Percentiles rank a stretch among this genome's conserved stretches.
Evolutionary conservation across 2,329 filamentous ascomycete genomes (phyloP).

Genomic region (Pestalotiopsis sp.): DNA sequence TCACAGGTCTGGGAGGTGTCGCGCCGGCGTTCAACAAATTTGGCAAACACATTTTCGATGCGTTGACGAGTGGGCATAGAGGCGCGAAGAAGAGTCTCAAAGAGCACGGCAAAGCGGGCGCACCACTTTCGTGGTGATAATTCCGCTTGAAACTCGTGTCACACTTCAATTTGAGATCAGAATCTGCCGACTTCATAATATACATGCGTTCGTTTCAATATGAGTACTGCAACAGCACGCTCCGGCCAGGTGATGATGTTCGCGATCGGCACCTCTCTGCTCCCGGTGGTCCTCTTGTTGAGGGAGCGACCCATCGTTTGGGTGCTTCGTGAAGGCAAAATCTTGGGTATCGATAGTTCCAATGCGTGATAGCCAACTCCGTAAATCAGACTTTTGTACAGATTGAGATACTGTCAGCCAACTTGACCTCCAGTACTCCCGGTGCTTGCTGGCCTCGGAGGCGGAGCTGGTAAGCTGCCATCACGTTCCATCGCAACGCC

Average conservation of each 20-base stretch:
- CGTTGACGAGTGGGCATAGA: not conserved
- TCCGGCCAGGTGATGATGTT: not conserved
- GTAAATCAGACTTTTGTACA: not conserved
- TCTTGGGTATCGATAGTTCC: not conserved
- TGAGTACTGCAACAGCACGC: not conserved
- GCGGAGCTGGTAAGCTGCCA: slow-evolving; percentile 32
- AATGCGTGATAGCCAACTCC: not conserved
- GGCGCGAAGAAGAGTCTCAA: not conserved
- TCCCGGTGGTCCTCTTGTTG: not conserved
- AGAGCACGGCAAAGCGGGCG: not conserved
- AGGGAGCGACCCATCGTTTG: not conserved
- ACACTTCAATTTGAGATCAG: not conserved
- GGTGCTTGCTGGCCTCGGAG: slow-evolving; percentile 39
- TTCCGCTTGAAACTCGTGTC: not conserved
- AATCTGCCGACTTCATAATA: not conserved
- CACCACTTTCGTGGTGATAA: slow-evolving; percentile 3
- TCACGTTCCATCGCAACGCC: slow-evolving; percentile 44
- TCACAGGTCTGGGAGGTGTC: not conserved
- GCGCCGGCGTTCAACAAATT: not conserved
- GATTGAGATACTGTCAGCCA: slow-evolving; percentile 12
- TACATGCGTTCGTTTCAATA: not conserved
- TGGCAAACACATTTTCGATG: not conserved
- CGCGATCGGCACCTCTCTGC: not conserved
- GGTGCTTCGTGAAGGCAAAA: not conserved
- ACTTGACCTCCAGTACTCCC: slow-evolving; percentile 37